Conservation (phyloP, 2,329 filamentous ascomycete species). For the Bretziella fagacearum region DNA sequence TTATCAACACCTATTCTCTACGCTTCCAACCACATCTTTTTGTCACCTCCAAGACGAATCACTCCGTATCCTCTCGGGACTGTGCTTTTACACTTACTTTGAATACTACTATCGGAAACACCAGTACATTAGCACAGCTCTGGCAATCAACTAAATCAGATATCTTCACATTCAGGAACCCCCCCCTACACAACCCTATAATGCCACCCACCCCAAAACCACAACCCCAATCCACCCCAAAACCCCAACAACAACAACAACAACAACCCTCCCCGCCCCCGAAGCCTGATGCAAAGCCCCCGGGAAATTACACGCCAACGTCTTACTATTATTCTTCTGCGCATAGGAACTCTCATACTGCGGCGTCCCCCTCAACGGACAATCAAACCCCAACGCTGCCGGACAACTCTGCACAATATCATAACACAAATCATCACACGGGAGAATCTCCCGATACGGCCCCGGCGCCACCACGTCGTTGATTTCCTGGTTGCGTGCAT, state of each 20-base stretch:
- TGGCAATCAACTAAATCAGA: too few species aligned
- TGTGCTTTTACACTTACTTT: too few species aligned
- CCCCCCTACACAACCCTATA: neutral
- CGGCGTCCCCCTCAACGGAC: conserved; percentile 35
- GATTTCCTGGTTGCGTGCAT: conserved; percentile 55
- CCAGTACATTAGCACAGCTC: too few species aligned
- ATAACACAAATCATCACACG: conserved; percentile 78
- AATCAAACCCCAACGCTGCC: conserved; percentile 54
- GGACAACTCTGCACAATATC: conserved; percentile 75
- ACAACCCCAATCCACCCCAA: neutral
- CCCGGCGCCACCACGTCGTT: conserved; percentile 58
- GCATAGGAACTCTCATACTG: conserved; percentile 25
- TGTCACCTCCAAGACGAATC: too few species aligned
- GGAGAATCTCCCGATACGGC: conserved; percentile 84
- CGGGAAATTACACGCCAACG: conserved; percentile 23
- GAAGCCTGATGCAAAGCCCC: conserved; percentile 13
- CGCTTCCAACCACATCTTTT: too few species aligned
- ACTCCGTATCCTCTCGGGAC: too few species aligned
- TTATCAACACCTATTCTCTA: too few species aligned
- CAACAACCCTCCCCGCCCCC: neutral
- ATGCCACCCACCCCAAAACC: neutral
- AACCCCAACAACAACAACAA: neutral
- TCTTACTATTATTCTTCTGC: conserved; percentile 17
- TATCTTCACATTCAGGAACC: too few species aligned
- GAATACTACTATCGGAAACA: too few species aligned